Conservation (phyloP, 345 rosid species). For the Salix udensis region DNA sequence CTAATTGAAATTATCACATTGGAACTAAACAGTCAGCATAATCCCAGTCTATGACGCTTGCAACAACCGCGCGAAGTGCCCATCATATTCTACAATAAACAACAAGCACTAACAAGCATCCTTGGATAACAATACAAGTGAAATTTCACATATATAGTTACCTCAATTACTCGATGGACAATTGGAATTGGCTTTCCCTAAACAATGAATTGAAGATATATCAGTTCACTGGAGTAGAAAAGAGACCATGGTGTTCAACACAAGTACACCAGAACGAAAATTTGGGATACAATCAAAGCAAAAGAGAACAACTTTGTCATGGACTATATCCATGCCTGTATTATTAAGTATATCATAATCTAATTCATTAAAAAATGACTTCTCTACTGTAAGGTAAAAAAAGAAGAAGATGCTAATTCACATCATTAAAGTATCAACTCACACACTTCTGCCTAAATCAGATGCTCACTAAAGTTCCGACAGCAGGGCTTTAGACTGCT, state of each 20-base stretch:
- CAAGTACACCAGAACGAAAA: neutral
- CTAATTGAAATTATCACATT: neutral
- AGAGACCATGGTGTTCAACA: neutral
- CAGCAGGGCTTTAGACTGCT: neutral
- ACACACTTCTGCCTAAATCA: neutral
- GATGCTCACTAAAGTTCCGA: neutral
- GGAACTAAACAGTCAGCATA: neutral
- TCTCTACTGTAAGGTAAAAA: neutral
- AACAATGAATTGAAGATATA: conserved; percentile 1
- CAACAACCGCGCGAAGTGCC: neutral
- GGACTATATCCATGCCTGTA: neutral
- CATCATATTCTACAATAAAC: neutral
- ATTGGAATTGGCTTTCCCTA: conserved; percentile 48
- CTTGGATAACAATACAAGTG: neutral
- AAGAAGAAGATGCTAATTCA: neutral
- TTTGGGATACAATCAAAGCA: neutral
- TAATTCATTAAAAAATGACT: neutral
- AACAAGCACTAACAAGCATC: neutral
- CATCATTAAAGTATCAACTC: neutral
- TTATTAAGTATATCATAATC: no score
- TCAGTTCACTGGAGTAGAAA: conserved; percentile 1
- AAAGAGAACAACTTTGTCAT: neutral
- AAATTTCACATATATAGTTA: neutral
- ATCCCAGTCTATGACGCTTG: no score
- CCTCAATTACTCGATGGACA: conserved; percentile 52